A percentile compares a stretch with the other conserved stretches of the same genome.
Evolutionary conservation across 2,329 filamentous ascomycete species (phyloP).

Genomic region (Paramyrothecium sp.): DNA sequence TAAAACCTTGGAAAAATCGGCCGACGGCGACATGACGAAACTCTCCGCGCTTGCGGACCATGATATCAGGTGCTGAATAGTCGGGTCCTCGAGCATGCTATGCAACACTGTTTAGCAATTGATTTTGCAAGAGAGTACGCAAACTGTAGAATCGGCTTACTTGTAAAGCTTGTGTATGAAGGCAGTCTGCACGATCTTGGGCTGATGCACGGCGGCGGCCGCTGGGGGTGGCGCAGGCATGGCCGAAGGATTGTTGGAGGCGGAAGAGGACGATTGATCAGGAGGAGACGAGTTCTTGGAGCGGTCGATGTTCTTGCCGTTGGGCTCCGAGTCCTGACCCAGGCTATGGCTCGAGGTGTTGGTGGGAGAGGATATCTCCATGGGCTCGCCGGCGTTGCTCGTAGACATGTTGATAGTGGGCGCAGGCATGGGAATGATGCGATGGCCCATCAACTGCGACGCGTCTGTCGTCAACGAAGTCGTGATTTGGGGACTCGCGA

Average conservation of each 20-base stretch:
- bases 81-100: constrained; percentile 95
- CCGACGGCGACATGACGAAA: constrained; percentile 97
- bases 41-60: constrained; percentile 94
- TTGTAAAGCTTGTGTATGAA: constrained; percentile 99
- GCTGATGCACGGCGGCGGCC: constrained; percentile 79
- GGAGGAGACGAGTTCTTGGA: constrained; percentile 34
- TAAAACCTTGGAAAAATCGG: constrained; percentile 96
- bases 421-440: constrained; percentile 56
- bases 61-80: constrained; percentile 92
- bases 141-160: constrained; percentile 50
- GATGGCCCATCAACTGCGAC: constrained; percentile 46
- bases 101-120: constrained; percentile 2
- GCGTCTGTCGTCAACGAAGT: constrained; percentile 36
- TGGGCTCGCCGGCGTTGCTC: constrained; percentile 56
- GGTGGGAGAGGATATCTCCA: constrained; percentile 59
- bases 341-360: constrained; percentile 42
- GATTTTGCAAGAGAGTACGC: not conserved
- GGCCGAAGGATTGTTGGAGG: constrained; percentile 39
- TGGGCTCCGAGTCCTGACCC: constrained; percentile 39
- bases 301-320: constrained; percentile 32
- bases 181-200: constrained; percentile 96
- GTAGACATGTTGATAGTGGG: constrained; percentile 59
- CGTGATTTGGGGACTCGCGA: constrained; percentile 48
- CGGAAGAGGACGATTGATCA: constrained; percentile 29
- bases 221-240: constrained; percentile 53